phyloP scores from a whole-genome alignment of 2,329 filamentous ascomycete species.

The Sporothrix inflata region DNA sequence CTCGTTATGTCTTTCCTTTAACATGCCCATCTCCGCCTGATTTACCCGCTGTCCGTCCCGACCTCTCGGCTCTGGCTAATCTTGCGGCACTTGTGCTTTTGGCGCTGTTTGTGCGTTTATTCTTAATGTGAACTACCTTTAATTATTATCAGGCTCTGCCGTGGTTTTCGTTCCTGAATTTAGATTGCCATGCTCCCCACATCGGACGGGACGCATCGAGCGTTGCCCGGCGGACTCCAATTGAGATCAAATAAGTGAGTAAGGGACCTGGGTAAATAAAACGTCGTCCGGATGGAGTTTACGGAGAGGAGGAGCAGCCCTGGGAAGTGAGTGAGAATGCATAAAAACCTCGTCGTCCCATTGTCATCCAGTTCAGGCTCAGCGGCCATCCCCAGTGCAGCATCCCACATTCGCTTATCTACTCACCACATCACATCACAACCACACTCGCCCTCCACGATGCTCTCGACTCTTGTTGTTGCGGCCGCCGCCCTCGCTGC shows the following conservation, averaged over 20 bases:
- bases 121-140: too few relatives aligned
- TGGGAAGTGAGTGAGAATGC: too few relatives aligned
- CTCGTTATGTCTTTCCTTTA: too few relatives aligned
- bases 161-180: slow-evolving; percentile 9
- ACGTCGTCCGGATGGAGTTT: not conserved
- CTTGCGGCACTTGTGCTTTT: not conserved
- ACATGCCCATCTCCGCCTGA: not conserved
- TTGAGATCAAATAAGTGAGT: not conserved
- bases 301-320: not conserved
- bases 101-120: not conserved
- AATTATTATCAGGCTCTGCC: too few relatives aligned
- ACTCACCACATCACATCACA: not conserved
- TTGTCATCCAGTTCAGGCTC: too few relatives aligned
- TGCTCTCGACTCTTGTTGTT: slow-evolving; percentile 12
- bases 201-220: not conserved
- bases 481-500: not conserved
- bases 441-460: not conserved
- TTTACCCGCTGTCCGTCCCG: slow-evolving; percentile 10
- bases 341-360: too few relatives aligned
- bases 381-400: too few relatives aligned
- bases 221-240: not conserved
- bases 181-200: not conserved
- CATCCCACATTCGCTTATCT: not conserved
- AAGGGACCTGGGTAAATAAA: not conserved
- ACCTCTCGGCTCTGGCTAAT: not conserved